Base-by-base conservation (phyloP, 75 land plant genomes). In the Pinus taeda region DNA sequence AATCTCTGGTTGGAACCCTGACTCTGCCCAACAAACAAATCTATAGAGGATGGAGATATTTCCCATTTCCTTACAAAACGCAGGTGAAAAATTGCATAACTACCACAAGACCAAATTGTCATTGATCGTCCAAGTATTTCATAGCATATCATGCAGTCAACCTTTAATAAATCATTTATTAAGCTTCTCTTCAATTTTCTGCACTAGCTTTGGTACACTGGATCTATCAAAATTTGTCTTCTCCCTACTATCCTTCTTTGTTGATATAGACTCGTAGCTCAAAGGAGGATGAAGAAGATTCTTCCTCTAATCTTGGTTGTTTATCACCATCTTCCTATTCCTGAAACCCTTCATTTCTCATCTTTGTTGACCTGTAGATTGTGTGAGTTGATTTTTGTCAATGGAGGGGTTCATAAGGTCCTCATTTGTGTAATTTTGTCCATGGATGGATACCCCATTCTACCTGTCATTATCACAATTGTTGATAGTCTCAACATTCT, bases 121-220 rank as follows among this genome's bases (percentile, higher is more conserved):
- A 93, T 89, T 0, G 85, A 76, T 60, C 98, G 83, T 24, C 87
- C 79, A 4, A 97, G 91, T 85, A 85, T 93, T 29, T 97, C 99
- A 65, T 93, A 97, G 71, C 99, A 97, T 30, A 97, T 97, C 98
- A 97, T 93, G 86, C 99, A 97, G 79, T 97, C 98, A 71, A 97
- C 84, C 9, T 83, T 77, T 1, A 26, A 26, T 26, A 26, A 26
- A 26, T 26, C 96, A 88, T 26, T 84, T 89, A 15, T 66, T 69
- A 3, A 97, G 93, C 83, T 97, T 97, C 36, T 91, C 96, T 81
- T 91, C 93, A 67, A 97, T 89, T 80, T 93, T 95, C 57, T 97
- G 99, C 59, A 95, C 91, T 22, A 95, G 89, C 82, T 88, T 92
- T 8, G 99, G 99, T 58, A 92, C 64, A 21, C 56, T n/a, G 64